Evolutionary conservation across 805 yeast genomes (phyloP).

Genomic region (Metschnikowia lunata): DNA sequence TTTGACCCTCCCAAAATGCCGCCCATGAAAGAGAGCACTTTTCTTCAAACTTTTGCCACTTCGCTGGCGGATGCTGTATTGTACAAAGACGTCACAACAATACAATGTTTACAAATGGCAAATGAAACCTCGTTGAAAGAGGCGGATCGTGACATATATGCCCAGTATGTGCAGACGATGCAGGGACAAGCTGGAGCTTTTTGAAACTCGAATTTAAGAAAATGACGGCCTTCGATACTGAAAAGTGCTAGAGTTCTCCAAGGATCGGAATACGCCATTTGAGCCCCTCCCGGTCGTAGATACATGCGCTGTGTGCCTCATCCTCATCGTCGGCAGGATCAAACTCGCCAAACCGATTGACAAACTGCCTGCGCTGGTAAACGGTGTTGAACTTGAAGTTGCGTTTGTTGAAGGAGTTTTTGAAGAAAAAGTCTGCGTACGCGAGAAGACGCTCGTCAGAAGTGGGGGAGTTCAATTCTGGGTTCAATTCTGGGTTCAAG

Average conservation of each 20-base stretch:
- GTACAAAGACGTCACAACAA: constrained; percentile 1
- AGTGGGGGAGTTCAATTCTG: background rate
- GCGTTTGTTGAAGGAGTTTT: constrained; percentile 26
- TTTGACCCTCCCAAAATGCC: constrained; percentile 12
- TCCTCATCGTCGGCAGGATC: constrained; percentile 16
- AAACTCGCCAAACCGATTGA: constrained; percentile 39
- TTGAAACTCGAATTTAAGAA: too few species aligned
- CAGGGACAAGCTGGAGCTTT: background rate
- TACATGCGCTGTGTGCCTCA: constrained; percentile 18
- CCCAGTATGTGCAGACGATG: background rate
- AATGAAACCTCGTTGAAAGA: background rate
- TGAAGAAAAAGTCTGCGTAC: constrained; percentile 34
- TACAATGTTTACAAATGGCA: too few species aligned
- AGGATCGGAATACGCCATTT: constrained; percentile 42
- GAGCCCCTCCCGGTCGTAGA: constrained; percentile 34
- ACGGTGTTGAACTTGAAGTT: constrained; percentile 39
- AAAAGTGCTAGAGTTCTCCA: constrained; percentile 25
- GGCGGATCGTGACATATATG: constrained; percentile 1
- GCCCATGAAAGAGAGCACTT: background rate
- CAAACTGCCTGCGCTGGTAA: constrained; percentile 39
- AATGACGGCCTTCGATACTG: background rate
- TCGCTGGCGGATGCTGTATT: constrained; percentile 3
- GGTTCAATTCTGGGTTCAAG: background rate
- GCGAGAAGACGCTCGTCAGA: constrained; percentile 20
- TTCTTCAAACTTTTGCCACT: background rate